Evolutionary conservation across 2,329 filamentous ascomycete genomes (phyloP).

Genomic region (Fusarium humuli): DNA sequence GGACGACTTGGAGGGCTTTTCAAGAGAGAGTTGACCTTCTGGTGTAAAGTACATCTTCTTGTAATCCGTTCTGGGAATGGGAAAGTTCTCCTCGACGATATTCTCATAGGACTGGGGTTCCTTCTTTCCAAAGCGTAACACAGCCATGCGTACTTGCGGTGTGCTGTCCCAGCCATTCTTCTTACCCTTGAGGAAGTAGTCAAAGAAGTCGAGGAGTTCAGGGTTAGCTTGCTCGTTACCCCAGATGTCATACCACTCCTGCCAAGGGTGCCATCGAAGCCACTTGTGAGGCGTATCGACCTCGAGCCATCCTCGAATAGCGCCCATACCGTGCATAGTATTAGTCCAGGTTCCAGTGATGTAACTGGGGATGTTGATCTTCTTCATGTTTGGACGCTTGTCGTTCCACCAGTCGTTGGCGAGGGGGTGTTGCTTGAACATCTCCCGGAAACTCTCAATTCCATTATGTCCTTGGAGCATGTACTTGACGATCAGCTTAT

Average conservation of each 20-base stretch:
- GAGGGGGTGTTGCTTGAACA: constrained; percentile 9
- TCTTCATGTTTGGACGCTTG: constrained; percentile 15
- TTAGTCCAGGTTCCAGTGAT: constrained; percentile 17
- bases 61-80: constrained; percentile 1
- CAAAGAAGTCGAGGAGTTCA: neutral
- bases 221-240: constrained; percentile 3
- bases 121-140: constrained; percentile 11
- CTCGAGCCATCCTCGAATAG: constrained; percentile 15
- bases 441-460: constrained; percentile 14
- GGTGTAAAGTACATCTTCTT: constrained; percentile 6
- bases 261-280: constrained; percentile 21
- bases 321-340: constrained; percentile 15
- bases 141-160: neutral
- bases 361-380: constrained; percentile 12
- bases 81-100: neutral
- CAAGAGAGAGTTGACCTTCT: rapidly evolving
- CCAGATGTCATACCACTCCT: constrained; percentile 27
- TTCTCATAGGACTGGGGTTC: constrained; percentile 17
- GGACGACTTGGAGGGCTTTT: rapidly evolving
- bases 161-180: neutral
- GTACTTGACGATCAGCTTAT: constrained; percentile 14
- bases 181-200: constrained; percentile 7
- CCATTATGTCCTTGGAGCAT: constrained; percentile 12
- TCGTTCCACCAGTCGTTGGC: constrained; percentile 18
- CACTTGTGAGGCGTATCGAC: constrained; percentile 11